A percentile compares a stretch with the other conserved stretches of the same genome.
phyloP scores from a whole-genome alignment of 768 basidiomycete species.

The Boletales sp. region DNA sequence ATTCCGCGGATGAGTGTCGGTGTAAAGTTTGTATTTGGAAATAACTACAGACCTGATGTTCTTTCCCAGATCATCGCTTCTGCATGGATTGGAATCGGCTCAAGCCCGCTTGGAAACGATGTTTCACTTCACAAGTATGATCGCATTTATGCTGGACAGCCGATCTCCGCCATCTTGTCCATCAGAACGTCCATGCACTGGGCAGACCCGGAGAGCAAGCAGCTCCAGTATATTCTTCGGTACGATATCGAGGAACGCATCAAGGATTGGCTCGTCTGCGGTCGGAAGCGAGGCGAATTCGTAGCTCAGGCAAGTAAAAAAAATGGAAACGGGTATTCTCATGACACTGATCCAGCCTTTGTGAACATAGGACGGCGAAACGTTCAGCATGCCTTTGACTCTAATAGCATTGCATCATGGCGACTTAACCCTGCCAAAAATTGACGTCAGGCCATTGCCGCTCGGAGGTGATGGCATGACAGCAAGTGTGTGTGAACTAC shows the following conservation, averaged over 20 bases:
- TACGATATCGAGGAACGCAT: conserved; percentile 82
- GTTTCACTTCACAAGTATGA: conserved; percentile 25
- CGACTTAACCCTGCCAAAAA: conserved; percentile 70
- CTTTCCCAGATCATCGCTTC: conserved; percentile 61
- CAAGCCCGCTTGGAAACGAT: conserved; percentile 41
- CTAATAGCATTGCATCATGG: conserved; percentile 89
- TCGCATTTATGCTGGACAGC: conserved; percentile 81
- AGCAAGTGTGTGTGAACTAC: conserved; percentile 44
- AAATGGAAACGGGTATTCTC: background rate
- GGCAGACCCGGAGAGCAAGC: conserved; percentile 48
- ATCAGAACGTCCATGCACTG: conserved; percentile 78
- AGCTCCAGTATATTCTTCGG: conserved; percentile 52
- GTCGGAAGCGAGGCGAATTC: conserved; percentile 83
- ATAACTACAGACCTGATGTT: conserved; percentile 2
- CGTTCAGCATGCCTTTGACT: conserved; percentile 59
- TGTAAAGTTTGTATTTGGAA: conserved; percentile 3
- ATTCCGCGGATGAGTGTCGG: conserved; percentile 79
- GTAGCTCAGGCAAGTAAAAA: conserved; percentile 54
- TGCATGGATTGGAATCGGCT: conserved; percentile 45
- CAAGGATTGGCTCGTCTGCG: conserved; percentile 87
- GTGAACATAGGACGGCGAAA: conserved; percentile 53
- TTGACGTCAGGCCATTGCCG: conserved; percentile 61
- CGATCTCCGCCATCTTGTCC: conserved; percentile 63
- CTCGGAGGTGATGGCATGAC: conserved; percentile 53
- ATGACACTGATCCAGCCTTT: background rate